Conservation (phyloP, 371 early-diverging fungal genomes). For the Smittium mucronatum region DNA sequence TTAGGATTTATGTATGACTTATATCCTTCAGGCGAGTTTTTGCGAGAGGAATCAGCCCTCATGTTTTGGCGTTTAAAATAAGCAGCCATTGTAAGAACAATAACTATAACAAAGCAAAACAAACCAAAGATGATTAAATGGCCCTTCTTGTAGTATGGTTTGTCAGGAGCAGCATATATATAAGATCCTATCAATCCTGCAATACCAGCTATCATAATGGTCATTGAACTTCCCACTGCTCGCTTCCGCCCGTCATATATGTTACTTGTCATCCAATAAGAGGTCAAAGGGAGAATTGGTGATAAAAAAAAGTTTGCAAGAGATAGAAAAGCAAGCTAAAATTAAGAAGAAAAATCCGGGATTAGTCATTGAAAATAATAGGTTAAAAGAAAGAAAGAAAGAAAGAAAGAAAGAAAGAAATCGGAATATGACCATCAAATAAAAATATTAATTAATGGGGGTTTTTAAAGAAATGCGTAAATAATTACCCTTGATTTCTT, state of each 20-base stretch:
- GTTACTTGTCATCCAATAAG: slow-evolving; percentile 30
- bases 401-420: too few species aligned
- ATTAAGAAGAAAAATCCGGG: slow-evolving; percentile 11
- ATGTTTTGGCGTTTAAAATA: slow-evolving; percentile 25
- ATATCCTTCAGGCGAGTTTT: neutral
- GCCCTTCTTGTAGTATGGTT: slow-evolving; percentile 25
- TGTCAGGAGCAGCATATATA: slow-evolving; percentile 24
- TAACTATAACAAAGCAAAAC: slow-evolving; percentile 19
- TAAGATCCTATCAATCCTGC: slow-evolving; percentile 33
- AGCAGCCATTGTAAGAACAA: slow-evolving; percentile 16
- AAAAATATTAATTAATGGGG: too few species aligned
- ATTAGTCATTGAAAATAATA: slow-evolving; percentile 21
- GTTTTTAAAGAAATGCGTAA: too few species aligned
- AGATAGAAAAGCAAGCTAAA: slow-evolving; percentile 24
- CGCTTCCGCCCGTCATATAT: slow-evolving; percentile 23
- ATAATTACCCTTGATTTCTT: slow-evolving; percentile 10
- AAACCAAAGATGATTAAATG: slow-evolving; percentile 18
- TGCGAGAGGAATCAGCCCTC: neutral
- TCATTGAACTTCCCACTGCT: slow-evolving; percentile 27
- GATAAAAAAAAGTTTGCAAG: slow-evolving; percentile 29
- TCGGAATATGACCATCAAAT: too few species aligned
- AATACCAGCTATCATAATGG: slow-evolving; percentile 31
- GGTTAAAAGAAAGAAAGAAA: too few species aligned
- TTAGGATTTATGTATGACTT: neutral
- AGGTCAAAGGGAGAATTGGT: slow-evolving; percentile 29